Evolutionary conservation across 495 filamentous ascomycete genomes (phyloP), one percentile per base, ranked within the genome.

Genomic region (Trichoderma asperelloides): DNA sequence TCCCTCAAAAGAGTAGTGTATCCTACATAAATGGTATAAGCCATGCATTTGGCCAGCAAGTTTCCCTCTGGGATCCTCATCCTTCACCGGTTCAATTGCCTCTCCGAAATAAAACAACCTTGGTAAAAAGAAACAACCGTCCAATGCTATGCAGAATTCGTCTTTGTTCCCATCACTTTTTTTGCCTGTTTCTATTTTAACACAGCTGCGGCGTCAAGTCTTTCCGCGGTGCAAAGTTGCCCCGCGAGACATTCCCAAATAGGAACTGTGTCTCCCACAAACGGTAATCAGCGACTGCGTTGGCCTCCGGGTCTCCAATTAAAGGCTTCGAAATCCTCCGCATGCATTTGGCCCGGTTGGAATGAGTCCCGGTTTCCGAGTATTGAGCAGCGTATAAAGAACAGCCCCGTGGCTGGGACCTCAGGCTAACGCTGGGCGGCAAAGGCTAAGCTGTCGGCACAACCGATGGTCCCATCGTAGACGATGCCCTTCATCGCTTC

Each of bases 181-280:
- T 37, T 37, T 37, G 9, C 41, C 0, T 45, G 18, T 12, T 45
- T 18, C 41, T 18, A 45, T 45, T 45, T 18, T 45, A 45, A 45
- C 41, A 12, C 9, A 45, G 11, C 12, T 18, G 41, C n/a, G 41
- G 13, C 41, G 4, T 45, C 11, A 21, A 55, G 25, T 55, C 49
- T 55, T n/a, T 9, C 49, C n/a, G 49, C 49, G 49, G 49, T 55
- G 49, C 49, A 55, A 55, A n/a, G 21, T 21, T 55, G 49, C 8
- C n/a, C 49, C 49, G 49, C 8, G 1, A 21, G 21, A 11, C 5
- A 21, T 25, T 55, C 49, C 49, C 8, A 23, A 55, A 55, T 55
- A 55, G 49, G 49, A 55, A 55, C 49, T 25, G 49, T 55, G n/a
- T 55, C n/a, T 55, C 49, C 49, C 49, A 55, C n/a, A 55, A 55